Evolutionary conservation across 371 early-diverging fungal genomes (phyloP), one percentile per base, ranked within the genome.

Genomic region (Mucor indicus): DNA sequence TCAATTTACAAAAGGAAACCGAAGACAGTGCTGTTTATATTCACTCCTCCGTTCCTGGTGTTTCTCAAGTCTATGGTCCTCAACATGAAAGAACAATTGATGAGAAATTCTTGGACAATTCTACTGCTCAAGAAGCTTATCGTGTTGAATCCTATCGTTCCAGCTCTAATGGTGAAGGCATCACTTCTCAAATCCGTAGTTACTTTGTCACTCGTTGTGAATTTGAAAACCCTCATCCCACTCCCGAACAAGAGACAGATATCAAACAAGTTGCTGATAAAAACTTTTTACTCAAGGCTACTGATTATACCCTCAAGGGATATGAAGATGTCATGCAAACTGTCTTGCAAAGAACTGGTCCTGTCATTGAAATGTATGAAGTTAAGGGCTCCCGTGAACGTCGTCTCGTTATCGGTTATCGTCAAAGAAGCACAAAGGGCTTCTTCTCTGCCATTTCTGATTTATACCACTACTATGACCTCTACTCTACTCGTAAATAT

Each of bases 61-160:
- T 98, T 23, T 93, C 96, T 36, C 82, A 87, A 62, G 66, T 85
- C 31, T 61, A 74, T 43, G 97, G 96, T 33, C 93, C 93, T 49
- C 87, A 90, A 75, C 83, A 89, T 63, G 98, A 97, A 71, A 83
- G 82, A 55, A 80, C 80, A 55, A 95, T 98, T 57, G 98, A 98
- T 62, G 74, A 79, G 35, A 86, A 87, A 60, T 98, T 91, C 71
- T 75, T 98, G 52, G 97, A 98, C 64, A 66, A 70, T 44, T 81
- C 85, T 59, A 83, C 82, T 38, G 80, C 85, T 15, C 64, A 74
- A 38, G 58, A 68, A 27, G 91, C 95, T 30, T 98, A 83, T 80
- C 94, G 98, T 53, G 74, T 98, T 20, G 98, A 98, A 69, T 88
- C 94, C 12, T 98, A 92, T 66, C 93, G 98, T 59, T 97, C 98